phyloP scores from a whole-genome alignment of 352 stramenopile species.

The Phytopythium chamaehyphon region DNA sequence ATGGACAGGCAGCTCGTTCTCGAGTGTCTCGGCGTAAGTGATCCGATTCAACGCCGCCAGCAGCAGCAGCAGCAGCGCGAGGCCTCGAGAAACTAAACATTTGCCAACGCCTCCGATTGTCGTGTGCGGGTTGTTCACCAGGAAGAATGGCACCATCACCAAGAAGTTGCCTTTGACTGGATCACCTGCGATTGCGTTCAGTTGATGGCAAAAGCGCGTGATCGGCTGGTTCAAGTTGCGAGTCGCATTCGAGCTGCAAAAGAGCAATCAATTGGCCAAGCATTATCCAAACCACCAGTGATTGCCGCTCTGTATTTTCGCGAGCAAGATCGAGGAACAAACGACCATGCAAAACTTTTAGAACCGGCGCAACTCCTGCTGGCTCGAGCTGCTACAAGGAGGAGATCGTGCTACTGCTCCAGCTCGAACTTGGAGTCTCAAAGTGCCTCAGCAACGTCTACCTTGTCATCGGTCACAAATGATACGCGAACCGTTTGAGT shows the following conservation, averaged over 20 bases:
- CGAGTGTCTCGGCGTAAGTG: no score
- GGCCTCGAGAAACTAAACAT: no score
- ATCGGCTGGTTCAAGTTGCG: constrained; percentile 41
- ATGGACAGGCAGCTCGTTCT: no score
- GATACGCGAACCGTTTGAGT: not conserved
- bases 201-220: constrained; percentile 26
- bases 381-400: constrained; percentile 10
- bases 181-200: not conserved
- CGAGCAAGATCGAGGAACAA: not conserved
- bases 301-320: constrained; percentile 14
- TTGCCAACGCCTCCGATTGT: no score
- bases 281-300: not conserved
- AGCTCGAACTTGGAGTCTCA: no score
- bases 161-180: constrained; percentile 21
- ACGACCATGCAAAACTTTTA: constrained; percentile 2
- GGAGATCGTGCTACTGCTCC: not conserved
- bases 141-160: constrained; percentile 37
- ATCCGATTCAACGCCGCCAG: no score
- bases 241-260: constrained; percentile 13
- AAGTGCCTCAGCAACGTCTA: no score
- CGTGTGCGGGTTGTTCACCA: constrained; percentile 55
- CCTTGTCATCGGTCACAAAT: no score
- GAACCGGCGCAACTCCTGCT: constrained; percentile 14
- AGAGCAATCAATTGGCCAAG: not conserved
- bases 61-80: constrained; percentile 40